Percentiles rank a stretch among this genome's conserved stretches.
These are phyloP conservation scores for Fusarium subglutinans DNA, from an alignment of 2,329 filamentous ascomycete genomes.

Conservation along the genomic window DNA sequence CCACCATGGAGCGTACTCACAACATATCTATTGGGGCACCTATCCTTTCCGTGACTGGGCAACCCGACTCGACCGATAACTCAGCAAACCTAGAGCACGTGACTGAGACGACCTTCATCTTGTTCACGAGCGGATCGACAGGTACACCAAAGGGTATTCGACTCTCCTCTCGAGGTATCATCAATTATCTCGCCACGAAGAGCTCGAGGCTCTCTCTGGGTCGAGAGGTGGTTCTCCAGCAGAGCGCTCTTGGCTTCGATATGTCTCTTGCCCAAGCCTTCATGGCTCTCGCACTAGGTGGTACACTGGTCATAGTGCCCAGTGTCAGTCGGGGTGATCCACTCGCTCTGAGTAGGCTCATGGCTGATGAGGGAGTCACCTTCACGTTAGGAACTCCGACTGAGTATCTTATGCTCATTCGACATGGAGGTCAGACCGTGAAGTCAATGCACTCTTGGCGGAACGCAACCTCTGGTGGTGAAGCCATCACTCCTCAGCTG, in stretches of 20 bases:
- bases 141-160: not conserved
- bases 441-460: not conserved
- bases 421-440: not conserved
- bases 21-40: not conserved
- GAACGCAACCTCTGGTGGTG: not conserved
- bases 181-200: not conserved
- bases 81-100: not conserved
- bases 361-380: not conserved
- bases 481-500: not conserved
- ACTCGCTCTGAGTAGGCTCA: not conserved
- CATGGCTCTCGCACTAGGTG: not conserved
- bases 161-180: not conserved
- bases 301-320: not conserved
- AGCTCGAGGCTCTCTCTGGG: not conserved
- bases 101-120: not conserved
- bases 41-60: not conserved
- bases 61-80: accelerated
- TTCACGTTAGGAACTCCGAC: not conserved
- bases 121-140: not conserved
- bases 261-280: not conserved
- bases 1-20: not conserved
- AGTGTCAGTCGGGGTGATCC: not conserved
- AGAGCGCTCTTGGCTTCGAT: not conserved
- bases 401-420: not conserved
- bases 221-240: not conserved